Evolutionary conservation across 2,329 filamentous ascomycete species (phyloP), one percentile per base, ranked within the genome.

Genomic region (Botrytis elliptica): DNA sequence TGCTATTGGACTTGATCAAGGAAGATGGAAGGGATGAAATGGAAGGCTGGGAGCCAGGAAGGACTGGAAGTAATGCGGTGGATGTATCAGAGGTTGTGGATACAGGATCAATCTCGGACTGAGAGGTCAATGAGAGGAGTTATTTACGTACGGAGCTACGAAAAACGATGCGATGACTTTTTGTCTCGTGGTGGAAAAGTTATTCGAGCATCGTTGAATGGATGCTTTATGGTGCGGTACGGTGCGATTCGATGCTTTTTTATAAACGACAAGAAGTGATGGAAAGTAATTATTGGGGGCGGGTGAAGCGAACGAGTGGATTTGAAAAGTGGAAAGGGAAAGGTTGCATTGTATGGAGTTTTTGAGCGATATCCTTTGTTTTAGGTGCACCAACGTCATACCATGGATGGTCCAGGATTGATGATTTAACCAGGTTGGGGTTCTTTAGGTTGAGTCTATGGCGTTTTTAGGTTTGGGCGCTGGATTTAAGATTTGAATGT

Each of bases 1-100:
- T 91, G 38, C 85, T 91, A 82, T 81, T 90, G 72, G 88, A 91
- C 74, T 83, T 91, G n/a, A 91, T 91, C 76, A 85, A 86, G 67
- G 89, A 91, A 74, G 87, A 90, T 72, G 88, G 87, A 29, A 81
- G 86, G 33, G 86, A 86, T 33, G 86, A 88, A 72, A 86, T 89
- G 79, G 89, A 91, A 75, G 86, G 90, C 76, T 91, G 89, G 88
- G 74, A 74, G 29, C 73, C 79, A n/a, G 77, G 75, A 12, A 76
- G 71, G 25, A 68, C 42, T 16, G 49, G 42, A 40, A 38, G 29
- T 9, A 52, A 72, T 60, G 60, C 49, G 44, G 46, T 29, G 16
- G 63, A 68, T 20, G 52, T 29, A n/a, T 33, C n/a, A 0, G 63
- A 68, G 49, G 59, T 64, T 55, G 20, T 64, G 25, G 70, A 65